Base-by-base conservation (phyloP, 345 rosid species). In the Pugionium cornutum region DNA sequence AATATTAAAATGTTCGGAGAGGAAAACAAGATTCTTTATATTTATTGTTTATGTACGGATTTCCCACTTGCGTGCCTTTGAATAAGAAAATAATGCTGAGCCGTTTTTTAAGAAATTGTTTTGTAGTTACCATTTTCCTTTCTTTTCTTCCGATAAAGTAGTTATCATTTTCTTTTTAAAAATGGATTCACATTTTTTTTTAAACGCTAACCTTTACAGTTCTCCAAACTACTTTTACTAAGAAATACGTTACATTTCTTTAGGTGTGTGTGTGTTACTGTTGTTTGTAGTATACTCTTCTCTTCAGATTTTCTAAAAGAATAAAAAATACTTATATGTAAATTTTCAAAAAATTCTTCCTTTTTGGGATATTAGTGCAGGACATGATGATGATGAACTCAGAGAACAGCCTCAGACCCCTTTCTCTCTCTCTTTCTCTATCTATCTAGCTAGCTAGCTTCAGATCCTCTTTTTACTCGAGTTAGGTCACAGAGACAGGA, bases 401-500 rank as follows among this genome's bases (percentile, higher is more conserved):
- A 54, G 56, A 54, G 56, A 35, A 61, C 43, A 60, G 46, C 74
- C 60, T 34, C 67, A 69, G 2, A 36, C 30, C 7, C 26, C 11
- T 18, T 42, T 42, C 53, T 66, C 26, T 66, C 35, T 27, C 3
- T 44, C 45, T n/a, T n/a, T n/a, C n/a, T n/a, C n/a, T n/a, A n/a
- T n/a, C n/a, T n/a, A n/a, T n/a, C n/a, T n/a, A n/a, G n/a, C n/a
- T n/a, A n/a, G n/a, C n/a, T n/a, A n/a, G 56, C 69, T 54, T 40
- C 31, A 55, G 52, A 55, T 58, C 54, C 31, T 64, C 54, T 50
- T 72, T 72, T 65, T 35, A 58, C 55, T 71, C 51, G 76, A 58
- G 62, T 29, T 64, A 64, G 65, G 70, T 72, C 62, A 72, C 55
- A 72, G 66, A 58, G 67, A 65, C n/a, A n/a, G n/a, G n/a, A n/a